Percentiles rank a stretch among this genome's conserved stretches.
These are phyloP conservation scores for Phytophthora sp. DNA, from an alignment of 352 stramenopile genomes.

Conservation along the genomic window DNA sequence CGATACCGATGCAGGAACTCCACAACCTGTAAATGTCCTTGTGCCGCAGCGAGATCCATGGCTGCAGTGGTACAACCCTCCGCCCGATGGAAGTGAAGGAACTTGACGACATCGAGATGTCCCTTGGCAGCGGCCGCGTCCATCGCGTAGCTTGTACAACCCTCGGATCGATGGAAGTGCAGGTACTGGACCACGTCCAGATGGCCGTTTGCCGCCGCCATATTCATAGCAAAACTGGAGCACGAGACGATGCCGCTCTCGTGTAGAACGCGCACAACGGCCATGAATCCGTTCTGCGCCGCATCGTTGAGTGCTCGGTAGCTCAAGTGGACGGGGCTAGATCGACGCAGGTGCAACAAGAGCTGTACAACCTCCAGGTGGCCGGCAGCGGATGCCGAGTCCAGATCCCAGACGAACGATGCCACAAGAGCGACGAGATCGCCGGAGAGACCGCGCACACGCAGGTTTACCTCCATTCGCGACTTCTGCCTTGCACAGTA, in stretches of 20 bases:
- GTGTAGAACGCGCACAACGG: conserved; percentile 30
- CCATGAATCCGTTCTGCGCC: conserved; percentile 26
- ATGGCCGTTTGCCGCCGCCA: conserved; percentile 40
- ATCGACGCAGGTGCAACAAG: conserved; percentile 19
- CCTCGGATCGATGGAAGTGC: conserved; percentile 39
- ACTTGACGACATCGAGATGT: conserved; percentile 42
- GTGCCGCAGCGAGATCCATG: conserved; percentile 39
- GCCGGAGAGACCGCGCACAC: conserved; percentile 10
- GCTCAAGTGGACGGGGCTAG: conserved; percentile 13
- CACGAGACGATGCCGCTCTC: conserved; percentile 4
- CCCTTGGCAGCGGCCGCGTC: conserved; percentile 45
- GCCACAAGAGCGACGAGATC: conserved; percentile 42
- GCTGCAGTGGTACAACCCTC: conserved; percentile 46
- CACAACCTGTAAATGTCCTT: conserved; percentile 41
- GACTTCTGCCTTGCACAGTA: background rate
- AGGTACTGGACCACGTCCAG: conserved; percentile 40
- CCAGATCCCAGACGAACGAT: conserved; percentile 39
- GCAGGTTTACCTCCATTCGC: conserved; percentile 19
- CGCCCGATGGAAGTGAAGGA: conserved; percentile 38
- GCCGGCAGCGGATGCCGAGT: conserved; percentile 31
- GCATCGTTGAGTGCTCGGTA: conserved; percentile 33
- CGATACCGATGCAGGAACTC: conserved; percentile 46
- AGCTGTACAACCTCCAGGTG: conserved; percentile 35
- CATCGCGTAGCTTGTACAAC: conserved; percentile 50
- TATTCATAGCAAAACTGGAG: conserved; percentile 43